phyloP scores from a whole-genome alignment of 345 rosid species.

The Capsella bursapastoris region DNA sequence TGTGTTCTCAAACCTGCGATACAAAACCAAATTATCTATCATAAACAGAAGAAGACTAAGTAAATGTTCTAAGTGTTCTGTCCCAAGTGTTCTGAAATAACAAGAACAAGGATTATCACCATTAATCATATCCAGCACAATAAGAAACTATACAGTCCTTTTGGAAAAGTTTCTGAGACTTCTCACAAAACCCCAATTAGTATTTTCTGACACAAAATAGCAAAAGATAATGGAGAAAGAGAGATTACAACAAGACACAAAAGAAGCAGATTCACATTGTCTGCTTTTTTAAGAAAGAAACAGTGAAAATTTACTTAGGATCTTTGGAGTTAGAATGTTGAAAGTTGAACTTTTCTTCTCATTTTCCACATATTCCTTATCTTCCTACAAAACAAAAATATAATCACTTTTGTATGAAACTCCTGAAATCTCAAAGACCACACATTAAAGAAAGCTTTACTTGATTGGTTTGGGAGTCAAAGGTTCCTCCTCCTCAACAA shows the following conservation, averaged over 20 bases:
- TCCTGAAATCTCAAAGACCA: background rate
- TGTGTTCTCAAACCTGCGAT: too few species aligned
- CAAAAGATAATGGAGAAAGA: background rate
- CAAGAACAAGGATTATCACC: too few species aligned
- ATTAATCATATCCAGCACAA: too few species aligned
- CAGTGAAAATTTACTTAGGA: background rate
- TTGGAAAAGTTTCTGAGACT: too few species aligned
- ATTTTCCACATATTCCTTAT: constrained; percentile 4
- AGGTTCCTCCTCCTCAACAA: constrained; percentile 15
- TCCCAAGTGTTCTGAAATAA: too few species aligned
- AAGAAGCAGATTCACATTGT: too few species aligned
- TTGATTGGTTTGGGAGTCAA: constrained; percentile 27
- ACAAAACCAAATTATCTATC: too few species aligned
- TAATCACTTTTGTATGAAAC: background rate
- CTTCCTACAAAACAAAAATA: constrained; percentile 26
- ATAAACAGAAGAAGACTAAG: too few species aligned
- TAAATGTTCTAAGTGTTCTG: too few species aligned
- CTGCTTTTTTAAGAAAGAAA: background rate
- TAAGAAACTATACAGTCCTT: too few species aligned
- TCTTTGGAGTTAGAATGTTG: constrained; percentile 17
- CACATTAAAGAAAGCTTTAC: constrained; percentile 13
- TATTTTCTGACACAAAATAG: background rate
- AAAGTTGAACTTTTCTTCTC: constrained; percentile 20
- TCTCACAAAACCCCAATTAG: too few species aligned
- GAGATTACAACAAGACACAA: background rate